phyloP scores from a whole-genome alignment of 108 stramenopile genomes.

The Cyclostephanos invisitatus region DNA sequence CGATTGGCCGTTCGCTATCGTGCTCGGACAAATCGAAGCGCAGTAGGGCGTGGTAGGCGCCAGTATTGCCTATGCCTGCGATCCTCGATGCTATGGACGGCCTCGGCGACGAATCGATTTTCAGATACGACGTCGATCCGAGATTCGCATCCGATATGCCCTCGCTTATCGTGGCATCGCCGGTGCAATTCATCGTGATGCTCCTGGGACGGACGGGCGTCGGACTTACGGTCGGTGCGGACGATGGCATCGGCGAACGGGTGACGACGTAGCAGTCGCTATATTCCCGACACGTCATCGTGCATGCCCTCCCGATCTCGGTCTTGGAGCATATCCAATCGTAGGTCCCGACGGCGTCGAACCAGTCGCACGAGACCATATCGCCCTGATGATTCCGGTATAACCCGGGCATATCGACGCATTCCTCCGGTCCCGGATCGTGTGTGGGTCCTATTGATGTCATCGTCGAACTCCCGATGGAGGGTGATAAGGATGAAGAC shows the following conservation, averaged over 20 bases:
- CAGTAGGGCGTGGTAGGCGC: slow-evolving; percentile 33
- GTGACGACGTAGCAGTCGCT: slow-evolving; percentile 16
- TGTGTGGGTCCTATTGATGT: slow-evolving; percentile 2
- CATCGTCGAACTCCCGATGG: not conserved
- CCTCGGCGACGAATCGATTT: slow-evolving; percentile 21
- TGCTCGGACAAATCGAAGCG: slow-evolving; percentile 35
- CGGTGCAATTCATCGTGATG: slow-evolving; percentile 28
- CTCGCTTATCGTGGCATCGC: slow-evolving; percentile 31
- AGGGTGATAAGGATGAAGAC: not conserved
- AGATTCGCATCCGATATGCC: slow-evolving; percentile 21
- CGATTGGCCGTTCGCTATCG: slow-evolving; percentile 15
- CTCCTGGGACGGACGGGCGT: slow-evolving; percentile 16
- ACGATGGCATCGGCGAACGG: slow-evolving; percentile 6
- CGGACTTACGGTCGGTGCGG: slow-evolving; percentile 18
- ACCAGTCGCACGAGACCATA: slow-evolving; percentile 37
- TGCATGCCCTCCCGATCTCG: slow-evolving; percentile 34
- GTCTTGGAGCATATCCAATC: slow-evolving; percentile 31
- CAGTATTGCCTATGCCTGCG: not conserved
- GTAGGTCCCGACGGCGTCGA: slow-evolving; percentile 13
- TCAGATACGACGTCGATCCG: slow-evolving; percentile 31
- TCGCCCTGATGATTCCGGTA: slow-evolving; percentile 33
- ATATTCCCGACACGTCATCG: slow-evolving; percentile 20
- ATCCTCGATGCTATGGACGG: slow-evolving; percentile 4
- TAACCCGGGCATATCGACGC: slow-evolving; percentile 23
- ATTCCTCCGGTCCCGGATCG: slow-evolving; percentile 22